Base-by-base conservation (phyloP, 177 flowering plant species). In the Tripterygium wilfordii region DNA sequence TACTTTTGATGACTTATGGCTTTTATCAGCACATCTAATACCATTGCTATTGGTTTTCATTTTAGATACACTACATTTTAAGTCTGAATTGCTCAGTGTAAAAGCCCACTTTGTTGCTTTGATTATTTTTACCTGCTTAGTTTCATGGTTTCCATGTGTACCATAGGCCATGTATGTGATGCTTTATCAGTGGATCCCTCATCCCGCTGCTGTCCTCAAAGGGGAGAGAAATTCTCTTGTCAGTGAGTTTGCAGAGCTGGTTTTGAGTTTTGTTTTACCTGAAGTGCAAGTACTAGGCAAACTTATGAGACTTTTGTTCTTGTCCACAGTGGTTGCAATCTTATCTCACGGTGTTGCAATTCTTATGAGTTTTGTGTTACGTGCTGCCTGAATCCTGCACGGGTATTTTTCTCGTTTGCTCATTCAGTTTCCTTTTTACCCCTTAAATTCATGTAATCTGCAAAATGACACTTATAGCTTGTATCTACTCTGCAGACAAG, bases 281-380 rank as follows among this genome's bases (percentile, higher is more conserved):
- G n/a, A n/a, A n/a, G n/a, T n/a, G n/a, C n/a, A n/a, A n/a, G n/a
- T n/a, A n/a, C n/a, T n/a, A 33, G 36, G 14, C 30, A 28, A 4
- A 12, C 36, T 33, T 10, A 33, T 8, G 36, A 7, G 3, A 4
- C 40, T 20, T 48, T 42, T 26, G 6, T 60, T 42, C 33, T 52
- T 55, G 1, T 46, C 42, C 60, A 68, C 78, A 87, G 96, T 16
- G 99, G 96, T 46, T 92, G 97, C 80, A 87, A 85, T 54, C 65
- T 78, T 59, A 65, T 63, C 53, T 82, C 92, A 41, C 85, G 76
- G 53, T 92, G 99, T 66, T 92, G 97, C 72, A 75, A 79, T 62
- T 79, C 91, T 2, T 92, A 92, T 61, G 99, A 92, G 54, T 86
- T 31, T 54, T 92, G 99, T 70, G 96, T 92, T 63, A 80, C 99